These are phyloP conservation scores for Dryas alaskensis DNA, from an alignment of 306 rosid genomes.

Conservation along the genomic window DNA sequence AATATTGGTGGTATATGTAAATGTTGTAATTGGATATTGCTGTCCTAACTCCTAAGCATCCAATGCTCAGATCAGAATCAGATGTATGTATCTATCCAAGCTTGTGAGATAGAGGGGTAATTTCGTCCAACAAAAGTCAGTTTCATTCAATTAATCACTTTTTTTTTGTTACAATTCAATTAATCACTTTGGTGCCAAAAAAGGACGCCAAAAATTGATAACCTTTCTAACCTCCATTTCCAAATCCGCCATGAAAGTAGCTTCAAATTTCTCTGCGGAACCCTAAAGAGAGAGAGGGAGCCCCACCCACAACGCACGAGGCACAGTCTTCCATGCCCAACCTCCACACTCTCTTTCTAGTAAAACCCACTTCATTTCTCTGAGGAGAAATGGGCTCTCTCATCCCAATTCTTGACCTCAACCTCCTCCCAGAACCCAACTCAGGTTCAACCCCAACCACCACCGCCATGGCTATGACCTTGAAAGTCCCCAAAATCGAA, in stretches of 20 bases:
- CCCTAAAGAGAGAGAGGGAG: slow-evolving; percentile 15
- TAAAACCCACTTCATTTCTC: background rate
- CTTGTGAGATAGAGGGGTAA: background rate
- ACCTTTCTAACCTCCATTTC: background rate
- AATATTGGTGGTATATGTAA: no score
- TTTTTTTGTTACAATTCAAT: background rate
- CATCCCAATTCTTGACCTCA: slow-evolving; percentile 51
- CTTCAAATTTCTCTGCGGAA: slow-evolving; percentile 17
- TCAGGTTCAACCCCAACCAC: slow-evolving; percentile 23
- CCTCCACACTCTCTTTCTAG: slow-evolving; percentile 9
- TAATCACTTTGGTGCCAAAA: background rate
- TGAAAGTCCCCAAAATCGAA: slow-evolving; percentile 47
- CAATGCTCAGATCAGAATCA: background rate
- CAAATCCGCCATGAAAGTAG: slow-evolving; percentile 38
- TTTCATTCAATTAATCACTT: background rate
- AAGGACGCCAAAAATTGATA: background rate
- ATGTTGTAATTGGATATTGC: no score
- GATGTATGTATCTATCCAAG: background rate
- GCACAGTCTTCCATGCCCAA: slow-evolving; percentile 18
- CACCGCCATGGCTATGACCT: background rate
- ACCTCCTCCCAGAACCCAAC: slow-evolving; percentile 44
- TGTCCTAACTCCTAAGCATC: no score
- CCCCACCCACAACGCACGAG: background rate
- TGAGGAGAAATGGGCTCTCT: slow-evolving; percentile 48
- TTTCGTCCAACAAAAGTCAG: background rate